Evolutionary conservation across 257 asterid genomes (phyloP), one percentile per base, ranked within the genome.

Genomic region (Agastache rugosa): DNA sequence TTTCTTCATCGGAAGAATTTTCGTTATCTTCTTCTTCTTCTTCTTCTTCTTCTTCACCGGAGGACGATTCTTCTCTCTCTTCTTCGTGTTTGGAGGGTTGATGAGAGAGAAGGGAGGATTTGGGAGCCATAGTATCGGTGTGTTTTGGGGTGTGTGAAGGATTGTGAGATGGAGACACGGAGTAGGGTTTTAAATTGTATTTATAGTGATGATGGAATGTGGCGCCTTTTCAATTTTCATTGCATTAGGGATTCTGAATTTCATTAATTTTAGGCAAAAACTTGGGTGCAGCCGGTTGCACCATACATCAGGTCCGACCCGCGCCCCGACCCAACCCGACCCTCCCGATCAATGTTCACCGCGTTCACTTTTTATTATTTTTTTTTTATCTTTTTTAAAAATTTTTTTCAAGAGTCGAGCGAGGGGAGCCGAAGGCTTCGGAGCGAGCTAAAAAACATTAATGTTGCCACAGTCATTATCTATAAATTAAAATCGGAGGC

Each of bases 91-190:
- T 56, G 19, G 79, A 19, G 20, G 82, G 71, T 29, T 69, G 72
- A 45, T 44, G 71, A 41, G 75, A 25, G 29, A 54, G 61, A 19
- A 44, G 12, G 5, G 14, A 67, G n/a, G 67, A 8, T 58, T 69
- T 61, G 78, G 80, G 75, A 31, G 85, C 85, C 85, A 77, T 77
- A 1, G 50, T 20, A n/a, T 10, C 15, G 42, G 48, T 12, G 16
- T 23, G 16, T 51, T 16, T 65, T 15, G n/a, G 11, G 27, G 7
- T 11, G 63, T 23, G 69, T 65, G 31, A 9, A 9, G 2, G 29
- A 25, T 25, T 25, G 29, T 25, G 29, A 25, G 2, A 1, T 25
- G 1, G 29, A 1, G 7, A 31, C n/a, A 17, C 5, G 9, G 1
- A 19, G 47, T 71, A 71, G 76, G 68, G 68, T 71, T 71, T 71